Evolutionary conservation across 495 filamentous ascomycete species (phyloP), one percentile per base, ranked within the genome.

Genomic region (Trichoderma gamsii): DNA sequence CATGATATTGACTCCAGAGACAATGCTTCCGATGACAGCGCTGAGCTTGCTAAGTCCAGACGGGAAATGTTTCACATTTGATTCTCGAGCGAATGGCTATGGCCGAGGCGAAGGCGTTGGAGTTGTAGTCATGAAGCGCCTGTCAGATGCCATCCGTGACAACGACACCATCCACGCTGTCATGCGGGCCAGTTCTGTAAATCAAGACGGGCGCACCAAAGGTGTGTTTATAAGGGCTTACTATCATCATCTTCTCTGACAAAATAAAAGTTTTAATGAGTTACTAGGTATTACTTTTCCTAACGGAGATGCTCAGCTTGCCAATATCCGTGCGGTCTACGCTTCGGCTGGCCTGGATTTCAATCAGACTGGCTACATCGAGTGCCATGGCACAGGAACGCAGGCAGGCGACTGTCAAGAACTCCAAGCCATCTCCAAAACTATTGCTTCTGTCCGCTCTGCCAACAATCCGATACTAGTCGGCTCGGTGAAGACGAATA

Each of bases 41-140:
- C 41, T 72, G 38, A 69, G 71, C 59, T 72, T 74, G 59, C 66
- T 74, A 43, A 66, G 74, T 21, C 72, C 73, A 0, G 72, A 75
- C 18, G 72, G 70, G 18, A 72, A 69, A 7, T 77, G 72, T 64
- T 73, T 78, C 61, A 71, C 73, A 0, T 79, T 79, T 41, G 77
- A 79, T 35, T 69, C 70, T 5, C 11, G 73, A 1, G 76, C 77
- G 2, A 72, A 79, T 65, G 76, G 88, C 0, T 90, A 87, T 73
- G 82, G 72, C 0, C 76, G 86, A 13, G 89, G 77, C 1, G 89
- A 91, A 69, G 88, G 79, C 0, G 70, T 87, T 15, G 79, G 72
- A 21, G 76, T 78, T 8, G 29, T 88, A 3, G 73, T 80, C 16
- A 44, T 90, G 7, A 91, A 90, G 73, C 73, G 73, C 12, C 76